Base-by-base conservation (phyloP, 495 filamentous ascomycete species). In the Xeromyces bisporus region DNA sequence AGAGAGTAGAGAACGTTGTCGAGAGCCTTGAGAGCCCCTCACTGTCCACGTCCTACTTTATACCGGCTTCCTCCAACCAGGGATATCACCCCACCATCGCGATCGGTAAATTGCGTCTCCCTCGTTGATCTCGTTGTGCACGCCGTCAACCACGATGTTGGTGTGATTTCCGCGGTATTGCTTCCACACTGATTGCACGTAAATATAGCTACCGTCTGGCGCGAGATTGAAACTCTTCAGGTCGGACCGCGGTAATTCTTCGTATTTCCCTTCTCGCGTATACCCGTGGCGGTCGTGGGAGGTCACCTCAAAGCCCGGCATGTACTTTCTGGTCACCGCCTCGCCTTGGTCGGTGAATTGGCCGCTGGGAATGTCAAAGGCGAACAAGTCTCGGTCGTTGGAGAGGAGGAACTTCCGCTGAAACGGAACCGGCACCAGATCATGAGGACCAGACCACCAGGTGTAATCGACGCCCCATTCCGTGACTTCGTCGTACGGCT, bases 31-130 rank as follows among this genome's bases (percentile, higher is more conserved):
- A n/a, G n/a, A n/a, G n/a, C n/a, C n/a, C n/a, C n/a, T n/a, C n/a
- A n/a, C n/a, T n/a, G n/a, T n/a, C n/a, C n/a, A n/a, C n/a, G n/a
- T n/a, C n/a, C n/a, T n/a, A n/a, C n/a, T n/a, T n/a, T n/a, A n/a
- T n/a, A 29, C 12, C 8, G 7, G 10, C 34, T 50, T 52, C 14
- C 46, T 46, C 48, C 48, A 51, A 26, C 45, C 45, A 32, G 42
- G 40, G n/a, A 51, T 46, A 24, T 51, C 42, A 5, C 33, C 42
- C 28, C 36, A 48, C 38, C 36, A 51, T 13, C 48, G 45, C 32
- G 48, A 48, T 18, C 48, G 48, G 17, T 51, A 51, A 14, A 51
- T 51, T 25, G 48, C 48, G 33, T 48, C 36, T 2, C 48, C 45
- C 17, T 35, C 10, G 16, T 39, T 44, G 34, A 51, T 44, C 31